A percentile compares a stretch with the other conserved stretches of the same genome.
These are phyloP conservation scores for Leccinum boreale DNA, from an alignment of 768 basidiomycete genomes.

Conservation along the genomic window DNA sequence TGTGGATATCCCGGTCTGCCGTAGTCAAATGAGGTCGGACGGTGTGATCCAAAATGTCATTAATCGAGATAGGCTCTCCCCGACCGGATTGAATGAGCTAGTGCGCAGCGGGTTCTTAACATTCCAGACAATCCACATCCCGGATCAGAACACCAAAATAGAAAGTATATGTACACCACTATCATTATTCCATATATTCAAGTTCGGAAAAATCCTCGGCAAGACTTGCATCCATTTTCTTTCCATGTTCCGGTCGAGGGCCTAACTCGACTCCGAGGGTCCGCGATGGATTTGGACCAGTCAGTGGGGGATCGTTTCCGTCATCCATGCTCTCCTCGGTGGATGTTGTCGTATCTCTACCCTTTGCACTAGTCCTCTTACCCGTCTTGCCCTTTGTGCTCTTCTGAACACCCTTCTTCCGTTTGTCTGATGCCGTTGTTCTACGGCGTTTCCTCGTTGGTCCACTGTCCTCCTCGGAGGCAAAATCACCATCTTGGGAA, in stretches of 20 bases:
- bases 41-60: background rate
- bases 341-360: constrained; percentile 1
- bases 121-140: background rate
- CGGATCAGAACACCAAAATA: background rate
- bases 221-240: constrained; percentile 11
- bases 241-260: constrained; percentile 39
- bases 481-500: constrained; percentile 28
- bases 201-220: constrained; percentile 7
- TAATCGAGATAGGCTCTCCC: background rate
- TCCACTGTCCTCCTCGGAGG: constrained; percentile 25
- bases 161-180: constrained; percentile 3
- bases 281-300: constrained; percentile 10
- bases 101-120: background rate
- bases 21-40: background rate
- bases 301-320: background rate
- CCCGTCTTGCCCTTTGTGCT: background rate
- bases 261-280: constrained; percentile 36
- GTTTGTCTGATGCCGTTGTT: constrained; percentile 16
- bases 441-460: constrained; percentile 33
- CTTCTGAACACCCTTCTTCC: background rate
- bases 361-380: background rate
- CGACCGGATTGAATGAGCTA: background rate
- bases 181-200: constrained; percentile 3
- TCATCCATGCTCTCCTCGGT: constrained; percentile 20
- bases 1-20: background rate